Conservation (phyloP, 2,329 filamentous ascomycete genomes). For the Delphinella strobiligena region DNA sequence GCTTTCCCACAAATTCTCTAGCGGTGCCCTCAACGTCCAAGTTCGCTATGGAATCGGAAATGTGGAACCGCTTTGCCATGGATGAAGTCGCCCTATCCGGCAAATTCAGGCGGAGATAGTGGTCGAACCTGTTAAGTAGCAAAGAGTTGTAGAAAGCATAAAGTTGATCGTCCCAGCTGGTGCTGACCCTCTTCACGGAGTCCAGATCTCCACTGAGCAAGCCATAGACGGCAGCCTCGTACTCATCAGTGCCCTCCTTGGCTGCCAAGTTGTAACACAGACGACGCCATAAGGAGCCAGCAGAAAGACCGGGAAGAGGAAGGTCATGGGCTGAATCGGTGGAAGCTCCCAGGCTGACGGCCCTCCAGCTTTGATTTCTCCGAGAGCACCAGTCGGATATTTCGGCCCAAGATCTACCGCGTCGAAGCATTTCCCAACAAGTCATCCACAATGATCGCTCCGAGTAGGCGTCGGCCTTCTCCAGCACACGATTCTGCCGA, state of each 20-base stretch:
- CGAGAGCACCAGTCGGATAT: slow-evolving; percentile 80
- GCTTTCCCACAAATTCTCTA: slow-evolving; percentile 39
- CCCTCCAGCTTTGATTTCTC: slow-evolving; percentile 79
- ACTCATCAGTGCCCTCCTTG: slow-evolving; percentile 57
- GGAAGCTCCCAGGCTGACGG: slow-evolving; percentile 65
- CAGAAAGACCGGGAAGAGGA: slow-evolving; percentile 27
- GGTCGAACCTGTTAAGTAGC: slow-evolving; percentile 66
- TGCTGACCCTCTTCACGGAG: slow-evolving; percentile 65
- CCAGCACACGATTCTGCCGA: slow-evolving; percentile 63
- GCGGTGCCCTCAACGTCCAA: neutral
- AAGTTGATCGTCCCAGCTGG: slow-evolving; percentile 73
- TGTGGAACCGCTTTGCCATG: slow-evolving; percentile 47
- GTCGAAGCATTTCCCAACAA: slow-evolving; percentile 85
- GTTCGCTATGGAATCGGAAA: slow-evolving; percentile 54
- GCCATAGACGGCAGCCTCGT: slow-evolving; percentile 83
- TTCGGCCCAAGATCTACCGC: slow-evolving; percentile 61
- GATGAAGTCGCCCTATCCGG: slow-evolving; percentile 41
- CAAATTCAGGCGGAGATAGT: slow-evolving; percentile 48
- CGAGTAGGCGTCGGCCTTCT: slow-evolving; percentile 75
- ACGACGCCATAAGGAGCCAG: slow-evolving; percentile 54
- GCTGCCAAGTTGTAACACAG: slow-evolving; percentile 62
- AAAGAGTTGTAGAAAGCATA: slow-evolving; percentile 84
- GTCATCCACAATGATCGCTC: slow-evolving; percentile 86
- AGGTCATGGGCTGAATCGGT: slow-evolving; percentile 30
- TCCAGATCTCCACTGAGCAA: slow-evolving; percentile 74